Evolutionary conservation across 2,329 filamentous ascomycete species (phyloP), one percentile per base, ranked within the genome.

Genomic region (Penicillium sp.): DNA sequence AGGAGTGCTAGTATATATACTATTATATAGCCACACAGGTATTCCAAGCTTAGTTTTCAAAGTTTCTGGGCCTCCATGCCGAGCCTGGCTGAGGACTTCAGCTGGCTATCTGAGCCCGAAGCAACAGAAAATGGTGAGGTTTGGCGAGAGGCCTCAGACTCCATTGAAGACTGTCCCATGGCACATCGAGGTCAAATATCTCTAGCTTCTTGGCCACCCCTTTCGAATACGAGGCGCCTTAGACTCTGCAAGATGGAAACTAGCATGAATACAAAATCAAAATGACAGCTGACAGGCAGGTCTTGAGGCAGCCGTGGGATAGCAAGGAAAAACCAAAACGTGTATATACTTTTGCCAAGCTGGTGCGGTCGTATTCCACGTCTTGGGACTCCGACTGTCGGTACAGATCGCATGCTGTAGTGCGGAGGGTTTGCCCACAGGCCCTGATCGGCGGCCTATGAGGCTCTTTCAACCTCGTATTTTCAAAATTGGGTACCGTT

Each of bases 361-460:
- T 52, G 38, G 20, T 40, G 26, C 43, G 42, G 26, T 24, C 20
- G 16, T 26, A 18, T 26, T 16, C 35, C 11, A 45, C 23, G 14
- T 18, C 30, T 14, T 21, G 21, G 18, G 40, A 38, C 20, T 21
- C 24, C 21, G 18, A 40, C 8, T 21, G 16, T 43, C 23, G 24
- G 42, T 30, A n/a, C n/a, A n/a, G n/a, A n/a, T n/a, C n/a, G n/a
- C n/a, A n/a, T n/a, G n/a, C 43, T 35, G 24, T 28, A 57, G 24
- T 47, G 24, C 21, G 43, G 38, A 57, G n/a, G 4, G 54, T 16
- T 50, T 28, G 20, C 51, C 33, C 51, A 47, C 51, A 42, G 30
- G 45, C 26, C 42, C 47, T 35, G 51, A 40, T 49, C 35, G 28
- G 26, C 35, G 24, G 20, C 49, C 55, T 57, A 57, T 53, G 18